Evolutionary conservation across 345 rosid genomes (phyloP).

Genomic region (Moricandia moricandioides): DNA sequence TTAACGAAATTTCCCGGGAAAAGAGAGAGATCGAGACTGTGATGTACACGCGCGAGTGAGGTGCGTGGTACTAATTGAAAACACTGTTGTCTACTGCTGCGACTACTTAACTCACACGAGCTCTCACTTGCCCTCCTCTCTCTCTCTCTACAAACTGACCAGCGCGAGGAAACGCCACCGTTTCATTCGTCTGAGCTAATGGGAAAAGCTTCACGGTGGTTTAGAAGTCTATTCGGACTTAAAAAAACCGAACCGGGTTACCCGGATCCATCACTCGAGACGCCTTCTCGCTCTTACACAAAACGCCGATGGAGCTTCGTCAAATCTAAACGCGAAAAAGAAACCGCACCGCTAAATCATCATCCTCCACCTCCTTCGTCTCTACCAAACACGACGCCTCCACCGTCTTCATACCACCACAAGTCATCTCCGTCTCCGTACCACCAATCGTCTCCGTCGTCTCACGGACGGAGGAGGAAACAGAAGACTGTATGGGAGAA

Average conservation of each 20-base stretch:
- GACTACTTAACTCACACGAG: conserved; percentile 27
- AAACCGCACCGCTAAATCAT: conserved; percentile 6
- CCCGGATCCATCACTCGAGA: conserved; percentile 11
- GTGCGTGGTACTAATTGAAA: background rate
- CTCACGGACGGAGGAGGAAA: conserved; percentile 12
- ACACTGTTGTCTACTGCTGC: conserved; percentile 8
- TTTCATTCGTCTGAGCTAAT: conserved; percentile 33
- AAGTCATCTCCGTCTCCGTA: conserved; percentile 22
- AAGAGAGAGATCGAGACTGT: background rate
- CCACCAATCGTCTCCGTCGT: conserved; percentile 22
- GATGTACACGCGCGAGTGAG: conserved; percentile 22
- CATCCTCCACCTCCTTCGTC: background rate
- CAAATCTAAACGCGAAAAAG: conserved; percentile 57
- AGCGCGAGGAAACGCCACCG: conserved; percentile 14
- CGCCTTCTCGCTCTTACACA: conserved; percentile 28
- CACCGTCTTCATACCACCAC: background rate
- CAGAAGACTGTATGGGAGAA: conserved; percentile 18
- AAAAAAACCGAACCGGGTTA: conserved; percentile 48
- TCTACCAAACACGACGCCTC: conserved; percentile 12
- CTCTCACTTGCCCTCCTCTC: background rate
- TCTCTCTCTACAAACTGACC: conserved; percentile 1
- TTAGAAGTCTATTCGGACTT: conserved; percentile 65
- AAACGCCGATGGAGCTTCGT: conserved; percentile 91
- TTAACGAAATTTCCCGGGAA: conserved; percentile 33
- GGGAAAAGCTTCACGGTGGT: conserved; percentile 89